These are phyloP conservation scores for Suillus cothurnatus DNA, from an alignment of 768 basidiomycete genomes.

Conservation along the genomic window DNA sequence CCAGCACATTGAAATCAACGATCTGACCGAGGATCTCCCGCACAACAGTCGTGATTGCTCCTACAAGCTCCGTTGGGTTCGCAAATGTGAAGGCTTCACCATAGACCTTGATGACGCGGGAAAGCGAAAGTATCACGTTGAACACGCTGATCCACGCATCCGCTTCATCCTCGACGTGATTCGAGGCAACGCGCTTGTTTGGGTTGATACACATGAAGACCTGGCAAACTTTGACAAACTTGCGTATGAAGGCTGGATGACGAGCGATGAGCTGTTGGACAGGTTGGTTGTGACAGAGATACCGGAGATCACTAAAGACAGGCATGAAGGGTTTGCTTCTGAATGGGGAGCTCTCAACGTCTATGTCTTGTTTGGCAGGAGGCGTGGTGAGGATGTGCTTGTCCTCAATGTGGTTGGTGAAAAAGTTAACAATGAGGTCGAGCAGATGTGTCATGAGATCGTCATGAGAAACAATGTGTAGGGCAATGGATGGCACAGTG, in stretches of 20 bases:
- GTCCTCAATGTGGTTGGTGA: slow-evolving; percentile 84
- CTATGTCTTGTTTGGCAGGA: slow-evolving; percentile 45
- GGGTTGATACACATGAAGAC: slow-evolving; percentile 95
- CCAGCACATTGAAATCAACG: slow-evolving; percentile 76
- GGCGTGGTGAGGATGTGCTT: slow-evolving; percentile 56
- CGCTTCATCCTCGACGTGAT: slow-evolving; percentile 94
- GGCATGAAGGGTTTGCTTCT: slow-evolving; percentile 96
- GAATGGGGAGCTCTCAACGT: slow-evolving; percentile 87
- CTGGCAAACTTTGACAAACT: slow-evolving; percentile 77
- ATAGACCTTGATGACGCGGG: slow-evolving; percentile 85
- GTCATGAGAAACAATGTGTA: slow-evolving; percentile 73
- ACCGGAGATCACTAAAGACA: slow-evolving; percentile 88
- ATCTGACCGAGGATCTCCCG: slow-evolving; percentile 71
- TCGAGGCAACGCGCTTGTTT: slow-evolving; percentile 77
- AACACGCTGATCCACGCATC: slow-evolving; percentile 98
- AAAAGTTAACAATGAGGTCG: slow-evolving; percentile 86
- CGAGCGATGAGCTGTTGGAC: slow-evolving; percentile 80
- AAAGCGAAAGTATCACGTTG: slow-evolving; percentile 89
- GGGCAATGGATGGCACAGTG: slow-evolving; percentile 84
- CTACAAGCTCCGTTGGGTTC: slow-evolving; percentile 57
- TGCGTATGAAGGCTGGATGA: slow-evolving; percentile 63
- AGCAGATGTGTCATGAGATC: slow-evolving; percentile 79
- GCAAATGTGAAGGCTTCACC: slow-evolving; percentile 79
- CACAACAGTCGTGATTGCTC: slow-evolving; percentile 70
- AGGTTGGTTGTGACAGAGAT: slow-evolving; percentile 77